Conservation (phyloP, 2,329 filamentous ascomycete species). For the Alternaria sp. region DNA sequence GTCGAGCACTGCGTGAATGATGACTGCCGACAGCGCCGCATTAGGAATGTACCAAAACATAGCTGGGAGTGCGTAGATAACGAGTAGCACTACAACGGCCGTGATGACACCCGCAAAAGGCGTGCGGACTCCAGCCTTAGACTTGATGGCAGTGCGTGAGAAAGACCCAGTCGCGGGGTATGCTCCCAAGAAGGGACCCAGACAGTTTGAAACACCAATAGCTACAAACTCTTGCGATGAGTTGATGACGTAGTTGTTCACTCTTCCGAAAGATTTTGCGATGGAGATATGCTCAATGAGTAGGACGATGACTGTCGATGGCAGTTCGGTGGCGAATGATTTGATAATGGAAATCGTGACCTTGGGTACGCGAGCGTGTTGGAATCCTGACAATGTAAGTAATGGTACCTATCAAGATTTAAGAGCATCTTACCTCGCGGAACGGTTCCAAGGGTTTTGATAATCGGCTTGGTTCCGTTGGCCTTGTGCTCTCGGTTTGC, state of each 20-base stretch:
- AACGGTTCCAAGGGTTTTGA: conserved; percentile 77
- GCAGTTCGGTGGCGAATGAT: conserved; percentile 75
- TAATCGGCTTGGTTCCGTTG: conserved; percentile 64
- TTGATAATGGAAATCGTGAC: conserved; percentile 72
- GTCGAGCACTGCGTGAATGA: conserved; percentile 95
- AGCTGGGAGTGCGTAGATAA: conserved; percentile 86
- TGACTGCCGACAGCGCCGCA: conserved; percentile 82
- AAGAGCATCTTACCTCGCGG: conserved; percentile 68
- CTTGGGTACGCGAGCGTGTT: conserved; percentile 76
- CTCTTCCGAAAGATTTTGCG: conserved; percentile 91
- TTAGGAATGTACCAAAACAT: conserved; percentile 96
- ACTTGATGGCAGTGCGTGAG: conserved; percentile 95
- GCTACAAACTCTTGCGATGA: conserved; percentile 96
- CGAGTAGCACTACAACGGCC: conserved; percentile 82
- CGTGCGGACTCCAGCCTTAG: conserved; percentile 92
- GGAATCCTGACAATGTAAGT: conserved; percentile 63
- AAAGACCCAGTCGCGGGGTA: conserved; percentile 96
- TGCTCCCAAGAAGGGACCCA: conserved; percentile 88
- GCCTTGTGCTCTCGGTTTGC: conserved; percentile 68
- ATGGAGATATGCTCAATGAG: conserved; percentile 98
- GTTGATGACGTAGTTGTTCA: conserved; percentile 98
- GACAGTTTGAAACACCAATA: conserved; percentile 87
- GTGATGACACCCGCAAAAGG: conserved; percentile 92
- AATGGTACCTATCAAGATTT: not conserved
- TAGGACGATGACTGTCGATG: conserved; percentile 87